Conservation (phyloP, 352 stramenopile genomes). For the Stramenopiles sp. region DNA sequence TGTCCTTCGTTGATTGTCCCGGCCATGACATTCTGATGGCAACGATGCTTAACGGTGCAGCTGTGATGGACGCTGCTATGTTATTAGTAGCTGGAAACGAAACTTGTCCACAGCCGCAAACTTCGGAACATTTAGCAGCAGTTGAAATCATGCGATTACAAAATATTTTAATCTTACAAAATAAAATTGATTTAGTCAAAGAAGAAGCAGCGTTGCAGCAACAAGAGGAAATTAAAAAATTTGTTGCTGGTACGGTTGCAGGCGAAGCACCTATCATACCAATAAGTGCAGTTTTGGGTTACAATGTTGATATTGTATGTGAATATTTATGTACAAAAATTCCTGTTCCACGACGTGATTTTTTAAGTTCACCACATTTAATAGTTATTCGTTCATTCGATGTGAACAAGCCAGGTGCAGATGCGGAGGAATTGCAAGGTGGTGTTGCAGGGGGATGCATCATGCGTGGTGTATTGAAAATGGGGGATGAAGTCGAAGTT, state of each 20-base stretch:
- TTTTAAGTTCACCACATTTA: conserved; percentile 85
- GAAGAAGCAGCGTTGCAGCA: conserved; percentile 86
- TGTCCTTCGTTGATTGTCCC: conserved; percentile 99
- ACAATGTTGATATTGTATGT: conserved; percentile 99
- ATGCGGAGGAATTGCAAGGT: conserved; percentile 87
- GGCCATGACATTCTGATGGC: conserved; percentile 99
- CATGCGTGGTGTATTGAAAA: conserved; percentile 83
- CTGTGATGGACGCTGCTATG: conserved; percentile 98
- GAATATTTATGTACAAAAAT: conserved; percentile 99
- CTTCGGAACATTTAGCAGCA: conserved; percentile 94
- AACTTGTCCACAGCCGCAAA: conserved; percentile 97
- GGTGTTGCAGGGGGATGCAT: conserved; percentile 71
- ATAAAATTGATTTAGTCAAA: conserved; percentile 99
- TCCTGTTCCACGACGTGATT: conserved; percentile 90
- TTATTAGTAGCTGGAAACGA: conserved; percentile 92
- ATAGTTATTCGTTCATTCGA: conserved; percentile 99
- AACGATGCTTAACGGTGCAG: conserved; percentile 99
- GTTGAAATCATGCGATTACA: conserved; percentile 99
- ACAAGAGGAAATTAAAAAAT: conserved; percentile 86
- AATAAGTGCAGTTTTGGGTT: conserved; percentile 97
- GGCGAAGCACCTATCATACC: conserved; percentile 95
- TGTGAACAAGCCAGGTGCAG: conserved; percentile 98
- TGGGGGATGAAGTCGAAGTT: conserved; percentile 98
- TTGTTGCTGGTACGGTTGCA: conserved; percentile 63
- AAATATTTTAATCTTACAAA: conserved; percentile 99